Base-by-base conservation (phyloP, 1,284 basidiomycete species). In the Cystobasidium sp. region DNA sequence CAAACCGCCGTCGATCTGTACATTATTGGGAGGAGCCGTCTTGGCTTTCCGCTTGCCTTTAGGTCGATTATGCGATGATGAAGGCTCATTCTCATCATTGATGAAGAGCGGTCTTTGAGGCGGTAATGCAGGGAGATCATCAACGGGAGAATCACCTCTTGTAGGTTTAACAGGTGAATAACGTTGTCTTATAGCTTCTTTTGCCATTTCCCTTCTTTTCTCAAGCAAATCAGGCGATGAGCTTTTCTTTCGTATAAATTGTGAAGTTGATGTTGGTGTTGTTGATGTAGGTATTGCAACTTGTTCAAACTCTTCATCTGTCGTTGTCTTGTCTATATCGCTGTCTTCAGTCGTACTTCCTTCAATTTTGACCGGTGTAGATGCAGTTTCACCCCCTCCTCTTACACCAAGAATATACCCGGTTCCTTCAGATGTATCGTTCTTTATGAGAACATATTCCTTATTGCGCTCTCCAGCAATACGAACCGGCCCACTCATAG, bases 391-490 rank as follows among this genome's bases (percentile, higher is more conserved):
- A 3, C 88, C 91, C 3, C 80, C 93, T 87, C 89, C 90, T 51
- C 88, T 86, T 39, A 97, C 90, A 1, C 96, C 97, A 24, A 99
- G 84, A 31, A 96, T 89, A 91, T 94, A 99, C 0, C 97, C 97
- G 1, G 94, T 93, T 41, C 89, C 89, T 41, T 86, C 88, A 22
- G 88, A 88, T 79, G 92, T 90, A 77, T 82, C 81, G 44, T 95
- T 95, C 85, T 95, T 95, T 62, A 98, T 86, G 55, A 99, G 86
- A 6, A 98, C 86, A 82, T 99, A 99, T 82, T 97, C 90, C 80
- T 88, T 90, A 80, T 97, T 98, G 69, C 96, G 85, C 83, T 97
- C 93, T 76, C 93, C 93, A 0, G 96, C 96, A 74, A 99, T 93
- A 24, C 96, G 88, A 31, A 95, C 87, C 37, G 61, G 44, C 8